phyloP scores from a whole-genome alignment of 805 yeast genomes.

The Yarrowia sp. region DNA sequence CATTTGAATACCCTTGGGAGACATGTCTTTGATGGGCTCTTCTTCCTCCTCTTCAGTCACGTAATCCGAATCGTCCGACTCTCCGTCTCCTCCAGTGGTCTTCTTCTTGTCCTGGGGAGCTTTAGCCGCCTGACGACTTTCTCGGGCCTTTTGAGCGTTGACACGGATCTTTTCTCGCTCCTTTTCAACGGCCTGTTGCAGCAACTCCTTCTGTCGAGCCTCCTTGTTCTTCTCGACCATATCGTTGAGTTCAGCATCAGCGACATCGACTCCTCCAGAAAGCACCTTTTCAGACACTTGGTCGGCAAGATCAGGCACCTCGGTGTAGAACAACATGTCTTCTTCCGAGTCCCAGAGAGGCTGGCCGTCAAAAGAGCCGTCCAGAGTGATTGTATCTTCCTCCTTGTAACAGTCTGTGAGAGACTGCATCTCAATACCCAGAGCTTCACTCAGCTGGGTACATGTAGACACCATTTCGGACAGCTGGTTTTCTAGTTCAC shows the following conservation, averaged over 20 bases:
- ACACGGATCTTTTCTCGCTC: conserved; percentile 29
- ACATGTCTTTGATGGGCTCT: conserved; percentile 33
- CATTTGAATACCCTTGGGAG: conserved; percentile 24
- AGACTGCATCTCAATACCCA: conserved; percentile 43
- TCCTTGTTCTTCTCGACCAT: conserved; percentile 30
- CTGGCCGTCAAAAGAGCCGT: conserved; percentile 25
- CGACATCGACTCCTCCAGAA: conserved; percentile 11
- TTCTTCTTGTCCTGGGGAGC: conserved; percentile 35
- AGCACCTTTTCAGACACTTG: conserved; percentile 23
- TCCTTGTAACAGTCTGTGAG: conserved; percentile 34
- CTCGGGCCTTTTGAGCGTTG: conserved; percentile 30
- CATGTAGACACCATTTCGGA: conserved; percentile 47
- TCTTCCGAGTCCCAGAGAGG: conserved; percentile 62
- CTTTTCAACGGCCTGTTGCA: conserved; percentile 15
- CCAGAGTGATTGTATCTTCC: conserved; percentile 30
- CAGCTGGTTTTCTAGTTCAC: conserved; percentile 28
- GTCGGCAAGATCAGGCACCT: conserved; percentile 56
- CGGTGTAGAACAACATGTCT: conserved; percentile 65
- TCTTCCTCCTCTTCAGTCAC: conserved; percentile 45
- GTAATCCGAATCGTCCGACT: conserved; percentile 39
- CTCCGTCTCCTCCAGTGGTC: conserved; percentile 40
- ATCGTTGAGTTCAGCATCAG: conserved; percentile 31
- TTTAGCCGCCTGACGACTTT: not conserved
- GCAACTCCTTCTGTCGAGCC: conserved; percentile 22
- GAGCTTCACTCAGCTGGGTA: conserved; percentile 44